These are phyloP conservation scores for Neurospora crassa DNA, from an alignment of 2,329 filamentous ascomycete species.

Conservation along the genomic window DNA sequence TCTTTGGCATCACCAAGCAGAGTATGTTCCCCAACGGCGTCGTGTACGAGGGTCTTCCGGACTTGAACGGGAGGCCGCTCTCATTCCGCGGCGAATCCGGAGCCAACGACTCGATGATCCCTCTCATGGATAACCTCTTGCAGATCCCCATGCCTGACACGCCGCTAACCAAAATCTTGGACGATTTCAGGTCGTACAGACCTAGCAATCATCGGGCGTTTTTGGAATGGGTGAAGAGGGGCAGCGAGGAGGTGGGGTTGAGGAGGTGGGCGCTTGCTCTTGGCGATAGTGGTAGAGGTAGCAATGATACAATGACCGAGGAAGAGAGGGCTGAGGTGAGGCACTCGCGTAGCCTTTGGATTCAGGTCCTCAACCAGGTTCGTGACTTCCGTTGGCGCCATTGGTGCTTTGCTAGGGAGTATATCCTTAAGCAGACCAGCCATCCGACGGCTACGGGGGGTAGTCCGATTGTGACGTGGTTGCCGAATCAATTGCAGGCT, in stretches of 20 bases:
- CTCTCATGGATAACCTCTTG: conserved; percentile 78
- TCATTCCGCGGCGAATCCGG: conserved; percentile 87
- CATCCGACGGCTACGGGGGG: conserved; percentile 75
- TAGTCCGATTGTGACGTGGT: conserved; percentile 74
- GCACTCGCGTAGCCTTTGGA: conserved; percentile 49
- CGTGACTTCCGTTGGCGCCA: conserved; percentile 76
- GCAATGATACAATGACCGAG: conserved; percentile 10
- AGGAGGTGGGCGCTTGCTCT: conserved; percentile 46
- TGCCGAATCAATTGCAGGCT: conserved; percentile 71
- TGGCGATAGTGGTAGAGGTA: conserved; percentile 12
- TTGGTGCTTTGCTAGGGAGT: conserved; percentile 79
- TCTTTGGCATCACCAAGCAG: conserved; percentile 90
- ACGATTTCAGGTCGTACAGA: conserved; percentile 82
- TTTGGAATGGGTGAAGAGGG: conserved; percentile 57
- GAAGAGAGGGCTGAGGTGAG: conserved; percentile 34
- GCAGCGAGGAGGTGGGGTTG: conserved; percentile 39
- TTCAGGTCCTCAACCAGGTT: conserved; percentile 62
- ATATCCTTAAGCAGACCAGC: conserved; percentile 67
- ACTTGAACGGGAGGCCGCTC: conserved; percentile 46
- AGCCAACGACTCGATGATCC: conserved; percentile 91
- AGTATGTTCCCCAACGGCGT: conserved; percentile 92
- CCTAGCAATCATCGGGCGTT: conserved; percentile 85
- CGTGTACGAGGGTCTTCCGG: conserved; percentile 66
- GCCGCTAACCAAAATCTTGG: conserved; percentile 77
- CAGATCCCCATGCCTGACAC: conserved; percentile 82